Evolutionary conservation across 179 eudicot species (phyloP).

Genomic region (Spinacia oleracea): DNA sequence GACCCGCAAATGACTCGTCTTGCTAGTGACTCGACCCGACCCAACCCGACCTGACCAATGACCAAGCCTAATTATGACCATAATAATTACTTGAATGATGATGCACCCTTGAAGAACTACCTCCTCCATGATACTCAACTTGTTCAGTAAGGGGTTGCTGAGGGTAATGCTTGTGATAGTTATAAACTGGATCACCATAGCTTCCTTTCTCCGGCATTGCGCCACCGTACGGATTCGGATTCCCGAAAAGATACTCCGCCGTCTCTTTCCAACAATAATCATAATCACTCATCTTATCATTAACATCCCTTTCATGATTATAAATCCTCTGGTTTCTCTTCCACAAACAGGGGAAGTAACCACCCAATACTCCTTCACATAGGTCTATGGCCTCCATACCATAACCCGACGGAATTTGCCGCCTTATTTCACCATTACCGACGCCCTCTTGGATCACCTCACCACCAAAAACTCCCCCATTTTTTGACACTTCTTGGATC

Average conservation of each 20-base stretch:
- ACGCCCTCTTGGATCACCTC: too few relatives aligned
- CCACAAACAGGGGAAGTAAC: slow-evolving; percentile 69
- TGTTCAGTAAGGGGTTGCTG: slow-evolving; percentile 23
- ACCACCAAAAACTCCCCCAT: not conserved
- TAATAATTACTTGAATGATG: slow-evolving; percentile 18
- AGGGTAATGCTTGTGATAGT: slow-evolving; percentile 36
- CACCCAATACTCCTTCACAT: slow-evolving; percentile 73
- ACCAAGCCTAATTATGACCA: slow-evolving; percentile 18
- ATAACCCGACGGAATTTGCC: slow-evolving; percentile 50
- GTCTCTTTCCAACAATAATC: slow-evolving; percentile 47
- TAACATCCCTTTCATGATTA: slow-evolving; percentile 16
- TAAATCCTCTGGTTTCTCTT: slow-evolving; percentile 29
- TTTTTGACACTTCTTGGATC: slow-evolving; percentile 20
- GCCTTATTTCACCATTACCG: slow-evolving; percentile 21
- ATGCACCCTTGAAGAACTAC: slow-evolving; percentile 4
- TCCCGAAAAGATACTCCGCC: slow-evolving; percentile 71
- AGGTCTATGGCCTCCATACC: slow-evolving; percentile 55
- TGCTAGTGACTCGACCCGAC: too few relatives aligned
- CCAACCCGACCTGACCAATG: too few relatives aligned
- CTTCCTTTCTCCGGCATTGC: slow-evolving; percentile 37
- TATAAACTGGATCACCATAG: slow-evolving; percentile 33
- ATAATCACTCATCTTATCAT: slow-evolving; percentile 19
- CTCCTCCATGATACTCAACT: slow-evolving; percentile 20
- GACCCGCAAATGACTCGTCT: too few relatives aligned
- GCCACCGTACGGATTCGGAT: slow-evolving; percentile 46